Evolutionary conservation across 73 alveolate genomes (phyloP), one percentile per base, ranked within the genome.

Genomic region (Uronychia binucleata): DNA sequence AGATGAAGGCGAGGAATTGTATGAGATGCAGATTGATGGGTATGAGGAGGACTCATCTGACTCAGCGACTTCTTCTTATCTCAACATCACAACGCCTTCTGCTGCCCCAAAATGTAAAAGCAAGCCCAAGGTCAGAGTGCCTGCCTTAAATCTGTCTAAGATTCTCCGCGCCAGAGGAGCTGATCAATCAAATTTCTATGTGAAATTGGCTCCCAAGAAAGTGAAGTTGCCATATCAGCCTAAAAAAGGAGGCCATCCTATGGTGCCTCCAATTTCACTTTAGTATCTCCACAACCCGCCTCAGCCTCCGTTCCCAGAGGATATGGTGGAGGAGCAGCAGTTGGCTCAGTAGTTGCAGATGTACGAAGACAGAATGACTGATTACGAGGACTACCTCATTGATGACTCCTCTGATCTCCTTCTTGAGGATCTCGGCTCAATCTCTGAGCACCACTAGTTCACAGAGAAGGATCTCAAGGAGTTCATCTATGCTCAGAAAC

Each of bases 221-320:
- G n/a, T 46, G 5, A 46, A 46, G 67, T 19, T 46, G n/a, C 67
- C 67, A 11, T 46, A 46, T 19, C 5, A 46, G 19, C 67, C 67
- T 46, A 46, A 19, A 19, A 46, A 46, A 46, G 67, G 67, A 46
- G 67, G 67, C 5, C 67, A 46, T 19, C 67, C 67, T 11, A 46
- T 46, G 67, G 67, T 46, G 19, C 67, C 67, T 46, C 67, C 67
- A 11, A 5, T 46, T 46, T 19, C 5, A 11, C 67, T 46, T 19
- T 46, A 46, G 19, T 46, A 46, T 46, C 67, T 46, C 19, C 67
- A 46, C 19, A 46, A 46, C 67, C 67, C 67, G 19, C 67, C 67
- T 46, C 67, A 46, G 67, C 67, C 67, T 11, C 67, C 67, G n/a
- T 46, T 46, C 67, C 67, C 67, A 46, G 67, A 46, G 19, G 67